Base-by-base conservation (phyloP, 176 grass and related monocot species). In the Triticum dicoccoides region DNA sequence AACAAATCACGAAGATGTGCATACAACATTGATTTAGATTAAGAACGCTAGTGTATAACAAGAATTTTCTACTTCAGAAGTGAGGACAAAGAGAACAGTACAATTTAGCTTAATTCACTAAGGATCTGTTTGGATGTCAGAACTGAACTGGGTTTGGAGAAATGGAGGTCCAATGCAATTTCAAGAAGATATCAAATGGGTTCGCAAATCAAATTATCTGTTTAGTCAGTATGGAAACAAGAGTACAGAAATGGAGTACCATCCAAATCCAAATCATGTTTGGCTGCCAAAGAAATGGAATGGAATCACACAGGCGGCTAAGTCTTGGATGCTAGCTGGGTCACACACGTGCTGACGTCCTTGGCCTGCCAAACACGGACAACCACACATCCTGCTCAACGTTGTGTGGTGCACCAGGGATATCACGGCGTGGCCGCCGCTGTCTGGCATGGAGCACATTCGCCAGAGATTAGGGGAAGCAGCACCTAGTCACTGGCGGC, bases 61-160 rank as follows among this genome's bases (percentile, higher is more conserved):
- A 59, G 49, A 82, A 38, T 11, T 77, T 56, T 37, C 27, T 18
- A 81, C 59, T 67, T 85, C 68, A 68, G 23, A 69, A 82, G 52
- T 65, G 54, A 87, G 39, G 39, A 71, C 11, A 71, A 77, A 67
- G 18, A 83, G 80, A 73, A 59, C 42, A 79, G 67, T 8, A 75
- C 11, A 63, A 58, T 54, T 54, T 80, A 91, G 81, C 76, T 84
- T 66, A 69, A 79, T 38, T 68, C 67, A 84, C 30, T 49, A 30
- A 45, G 24, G 14, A 27, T 69, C 32, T 4, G 66, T 69, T 69
- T 69, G 15, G 66, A 69, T 69, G 32, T 10, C 33, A 69, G 66
- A 69, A 69, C 3, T 35, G 32, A 20, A 69, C 4, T 69, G 7
- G 32, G 15, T 35, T 69, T 69, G 66, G 15, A 34, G 65, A 35